These are phyloP conservation scores for Daldinia vernicosa DNA, from an alignment of 495 filamentous ascomycete genomes.

Conservation along the genomic window DNA sequence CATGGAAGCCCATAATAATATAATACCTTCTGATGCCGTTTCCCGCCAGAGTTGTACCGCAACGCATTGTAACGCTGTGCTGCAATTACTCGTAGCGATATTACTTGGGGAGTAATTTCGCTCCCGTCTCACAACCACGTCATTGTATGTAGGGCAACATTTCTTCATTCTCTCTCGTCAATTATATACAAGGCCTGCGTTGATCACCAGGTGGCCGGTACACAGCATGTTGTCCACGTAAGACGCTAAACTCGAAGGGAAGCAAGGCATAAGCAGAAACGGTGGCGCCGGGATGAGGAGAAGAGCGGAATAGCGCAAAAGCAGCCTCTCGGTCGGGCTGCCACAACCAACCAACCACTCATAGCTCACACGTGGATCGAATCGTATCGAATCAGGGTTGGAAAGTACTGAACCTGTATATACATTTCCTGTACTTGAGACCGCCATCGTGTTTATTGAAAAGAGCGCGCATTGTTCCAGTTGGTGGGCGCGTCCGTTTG, in stretches of 20 bases:
- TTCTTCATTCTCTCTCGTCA: neutral
- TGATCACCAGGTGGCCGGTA: constrained; percentile 26
- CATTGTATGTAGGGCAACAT: constrained; percentile 24
- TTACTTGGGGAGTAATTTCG: constrained; percentile 32
- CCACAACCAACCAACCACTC: constrained; percentile 29
- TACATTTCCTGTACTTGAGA: constrained; percentile 23
- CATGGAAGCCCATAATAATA: constrained; percentile 12
- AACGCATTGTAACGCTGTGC: constrained; percentile 9
- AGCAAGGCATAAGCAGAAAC: constrained; percentile 26
- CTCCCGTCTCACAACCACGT: constrained; percentile 32
- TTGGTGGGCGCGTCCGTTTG: neutral
- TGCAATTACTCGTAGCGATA: constrained; percentile 10
- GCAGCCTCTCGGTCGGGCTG: constrained; percentile 15
- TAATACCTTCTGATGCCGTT: constrained; percentile 1
- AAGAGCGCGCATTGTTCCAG: neutral
- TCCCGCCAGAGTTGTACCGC: neutral
- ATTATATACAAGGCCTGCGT: constrained; percentile 24
- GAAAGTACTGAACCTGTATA: neutral
- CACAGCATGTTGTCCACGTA: constrained; percentile 37
- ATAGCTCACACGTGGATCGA: constrained; percentile 33
- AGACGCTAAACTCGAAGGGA: constrained; percentile 28
- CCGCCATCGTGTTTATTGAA: constrained; percentile 29
- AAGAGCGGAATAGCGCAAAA: constrained; percentile 14
- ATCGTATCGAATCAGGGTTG: constrained; percentile 30
- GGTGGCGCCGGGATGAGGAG: neutral